phyloP scores from a whole-genome alignment of 371 early-diverging fungal species.

The Smittium culicis region DNA sequence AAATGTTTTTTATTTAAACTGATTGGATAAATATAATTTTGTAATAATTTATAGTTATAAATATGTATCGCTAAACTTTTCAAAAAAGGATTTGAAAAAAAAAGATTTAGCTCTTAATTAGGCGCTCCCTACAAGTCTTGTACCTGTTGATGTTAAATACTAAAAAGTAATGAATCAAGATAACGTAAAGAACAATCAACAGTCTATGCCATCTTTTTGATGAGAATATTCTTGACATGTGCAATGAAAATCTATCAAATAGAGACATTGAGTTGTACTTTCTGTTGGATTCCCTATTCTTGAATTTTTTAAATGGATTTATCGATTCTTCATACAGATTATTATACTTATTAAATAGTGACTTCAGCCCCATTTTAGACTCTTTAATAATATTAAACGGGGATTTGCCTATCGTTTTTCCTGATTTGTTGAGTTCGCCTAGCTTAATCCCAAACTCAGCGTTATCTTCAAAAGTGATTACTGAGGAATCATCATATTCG shows the following conservation, averaged over 20 bases:
- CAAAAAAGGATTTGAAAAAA: not conserved
- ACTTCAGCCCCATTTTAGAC: conserved; percentile 18
- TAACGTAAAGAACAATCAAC: conserved; percentile 53
- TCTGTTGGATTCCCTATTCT: conserved; percentile 53
- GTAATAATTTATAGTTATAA: too few species aligned
- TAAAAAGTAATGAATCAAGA: conserved; percentile 61
- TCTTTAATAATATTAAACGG: conserved; percentile 7
- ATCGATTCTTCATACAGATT: conserved; percentile 67
- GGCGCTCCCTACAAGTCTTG: not conserved
- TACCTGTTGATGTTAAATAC: conserved; percentile 45
- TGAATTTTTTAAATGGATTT: conserved; percentile 79
- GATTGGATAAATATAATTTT: too few species aligned
- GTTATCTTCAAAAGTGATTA: conserved; percentile 13
- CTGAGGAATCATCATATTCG: conserved; percentile 18
- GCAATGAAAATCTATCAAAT: conserved; percentile 43
- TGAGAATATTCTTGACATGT: conserved; percentile 35
- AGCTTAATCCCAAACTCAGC: conserved; percentile 10
- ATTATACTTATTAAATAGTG: conserved; percentile 49
- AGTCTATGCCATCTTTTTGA: conserved; percentile 58
- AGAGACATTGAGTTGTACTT: conserved; percentile 58
- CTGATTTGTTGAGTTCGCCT: conserved; percentile 3
- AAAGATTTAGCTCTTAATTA: too few species aligned
- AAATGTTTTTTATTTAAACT: too few species aligned
- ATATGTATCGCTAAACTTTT: too few species aligned
- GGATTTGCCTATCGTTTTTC: conserved; percentile 10